Evolutionary conservation across 2,329 filamentous ascomycete genomes (phyloP).

Genomic region (Alternaria sp.): DNA sequence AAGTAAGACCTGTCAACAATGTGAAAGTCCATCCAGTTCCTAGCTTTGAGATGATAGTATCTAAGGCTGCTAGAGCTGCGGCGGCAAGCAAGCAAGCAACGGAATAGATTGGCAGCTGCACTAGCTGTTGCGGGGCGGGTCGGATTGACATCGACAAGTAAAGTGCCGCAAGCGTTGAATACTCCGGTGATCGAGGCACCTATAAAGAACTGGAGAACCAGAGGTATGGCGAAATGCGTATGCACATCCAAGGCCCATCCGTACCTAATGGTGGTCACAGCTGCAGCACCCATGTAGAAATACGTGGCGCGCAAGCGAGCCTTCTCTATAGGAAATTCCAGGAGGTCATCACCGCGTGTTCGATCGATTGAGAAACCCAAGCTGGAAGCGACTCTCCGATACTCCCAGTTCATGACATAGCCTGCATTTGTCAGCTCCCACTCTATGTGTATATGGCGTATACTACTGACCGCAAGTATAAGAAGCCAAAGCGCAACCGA

Average conservation of each 20-base stretch:
- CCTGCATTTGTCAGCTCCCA: background rate
- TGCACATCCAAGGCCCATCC: background rate
- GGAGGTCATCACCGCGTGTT: background rate
- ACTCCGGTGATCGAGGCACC: background rate
- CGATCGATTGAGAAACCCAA: background rate
- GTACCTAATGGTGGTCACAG: background rate
- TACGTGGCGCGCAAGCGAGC: background rate
- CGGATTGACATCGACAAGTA: background rate
- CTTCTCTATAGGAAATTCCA: background rate
- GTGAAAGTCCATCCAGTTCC: background rate
- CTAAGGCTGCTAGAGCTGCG: background rate
- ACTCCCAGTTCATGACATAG: background rate
- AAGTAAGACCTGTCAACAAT: background rate
- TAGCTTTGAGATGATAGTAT: background rate
- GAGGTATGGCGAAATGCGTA: background rate
- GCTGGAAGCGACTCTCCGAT: background rate
- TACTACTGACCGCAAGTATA: background rate
- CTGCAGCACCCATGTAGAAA: background rate
- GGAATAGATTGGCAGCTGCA: background rate
- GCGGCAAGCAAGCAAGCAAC: background rate
- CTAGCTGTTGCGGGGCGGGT: background rate
- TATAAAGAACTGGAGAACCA: background rate
- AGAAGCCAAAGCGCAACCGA: background rate
- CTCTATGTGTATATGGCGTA: background rate
- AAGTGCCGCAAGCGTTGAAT: background rate